Base-by-base conservation (phyloP, 805 yeast species). In the Barnettozyma vustinii region DNA sequence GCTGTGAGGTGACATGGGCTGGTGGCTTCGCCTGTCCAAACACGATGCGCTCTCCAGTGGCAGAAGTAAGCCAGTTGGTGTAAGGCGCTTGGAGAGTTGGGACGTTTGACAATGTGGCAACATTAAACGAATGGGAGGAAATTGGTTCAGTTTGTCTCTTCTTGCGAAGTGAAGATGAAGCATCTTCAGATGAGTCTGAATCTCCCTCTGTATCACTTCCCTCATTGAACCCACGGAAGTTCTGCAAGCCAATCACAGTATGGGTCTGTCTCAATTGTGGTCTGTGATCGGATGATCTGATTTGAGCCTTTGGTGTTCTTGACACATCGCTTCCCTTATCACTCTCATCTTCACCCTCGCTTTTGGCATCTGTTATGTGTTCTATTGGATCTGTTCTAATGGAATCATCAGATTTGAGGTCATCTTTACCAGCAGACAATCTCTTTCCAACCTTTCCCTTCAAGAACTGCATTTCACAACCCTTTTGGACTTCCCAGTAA, bases 401-500 rank as follows among this genome's bases (percentile, higher is more conserved):
- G 21, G 40, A 9, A 9, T 25, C 45, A 16, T 48, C 45, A 21
- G 46, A 40, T 16, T 32, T 30, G 21, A 13, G 21, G 26, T 32
- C 35, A 20, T 40, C 41, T 46, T 45, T 43, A 33, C 44, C 39
- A 37, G 51, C 48, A 42, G 43, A 42, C 3, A 50, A 9, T 44
- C 55, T 66, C 58, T 77, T 79, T 43, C 71, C 72, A 48, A 74
- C 70, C 59, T 80, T 78, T 4, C 77, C 81, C 60, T 80, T 84
- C 58, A 87, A 74, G 59, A 92, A 92, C 63, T 83, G 86, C 56
- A 80, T 79, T 64, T 91, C 97, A 60, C 74, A 79, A 5, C 96
- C 96, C n/a, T 78, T 72, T 52, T 83, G 87, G 45, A 92, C 86
- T 57, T 84, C 81, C 99, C 99, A 92, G 66, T 84, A 92, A 69